Conservation (phyloP, 306 rosid genomes). For the Boehmeria nivea region DNA sequence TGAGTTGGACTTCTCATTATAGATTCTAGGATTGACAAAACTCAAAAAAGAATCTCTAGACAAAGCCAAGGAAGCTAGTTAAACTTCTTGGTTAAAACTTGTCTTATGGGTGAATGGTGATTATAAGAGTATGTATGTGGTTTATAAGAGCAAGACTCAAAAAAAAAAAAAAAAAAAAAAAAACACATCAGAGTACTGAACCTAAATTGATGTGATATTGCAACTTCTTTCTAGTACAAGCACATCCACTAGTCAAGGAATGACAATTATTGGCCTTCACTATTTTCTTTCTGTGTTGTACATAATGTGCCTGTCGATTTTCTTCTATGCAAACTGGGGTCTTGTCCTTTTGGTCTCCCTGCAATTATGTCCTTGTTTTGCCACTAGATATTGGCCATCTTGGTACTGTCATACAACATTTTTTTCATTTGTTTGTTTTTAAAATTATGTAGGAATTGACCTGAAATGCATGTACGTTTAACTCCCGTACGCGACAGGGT, state of each 20-base stretch:
- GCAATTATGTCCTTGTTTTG: background rate
- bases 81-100: background rate
- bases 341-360: background rate
- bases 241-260: background rate
- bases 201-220: background rate
- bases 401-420: background rate
- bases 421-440: no score
- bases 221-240: background rate
- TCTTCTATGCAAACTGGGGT: background rate
- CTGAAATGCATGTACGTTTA: no score
- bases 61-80: conserved; percentile 11
- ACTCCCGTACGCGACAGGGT: no score
- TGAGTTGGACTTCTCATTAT: conserved; percentile 32
- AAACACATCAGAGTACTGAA: background rate
- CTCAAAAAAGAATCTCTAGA: conserved; percentile 12
- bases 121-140: no score
- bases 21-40: conserved; percentile 9
- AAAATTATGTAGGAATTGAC: no score
- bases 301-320: no score
- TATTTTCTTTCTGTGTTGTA: background rate
- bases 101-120: background rate
- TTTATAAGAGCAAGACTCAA: background rate
- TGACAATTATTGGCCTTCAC: background rate
- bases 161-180: background rate
- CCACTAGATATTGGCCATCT: background rate